Evolutionary conservation across 1,284 basidiomycete species (phyloP).

Genomic region (Leccinum fallax): DNA sequence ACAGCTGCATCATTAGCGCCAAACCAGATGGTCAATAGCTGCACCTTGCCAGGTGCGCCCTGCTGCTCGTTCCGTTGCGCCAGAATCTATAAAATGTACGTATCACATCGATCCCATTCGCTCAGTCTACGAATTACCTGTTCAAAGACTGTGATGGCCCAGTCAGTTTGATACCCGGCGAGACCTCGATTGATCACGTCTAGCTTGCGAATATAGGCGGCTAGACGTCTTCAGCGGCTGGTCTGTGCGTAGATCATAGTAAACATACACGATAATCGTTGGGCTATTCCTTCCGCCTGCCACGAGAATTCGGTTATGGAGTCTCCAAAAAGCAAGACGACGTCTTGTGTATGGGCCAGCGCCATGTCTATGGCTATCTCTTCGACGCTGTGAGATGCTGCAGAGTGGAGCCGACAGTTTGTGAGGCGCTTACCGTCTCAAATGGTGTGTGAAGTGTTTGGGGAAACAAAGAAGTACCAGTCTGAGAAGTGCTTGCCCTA

Average conservation of each 20-base stretch:
- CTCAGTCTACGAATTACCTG: slow-evolving; percentile 49
- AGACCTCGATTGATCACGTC: slow-evolving; percentile 85
- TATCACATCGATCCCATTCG: neutral
- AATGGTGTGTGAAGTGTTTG: neutral
- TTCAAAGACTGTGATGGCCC: slow-evolving; percentile 78
- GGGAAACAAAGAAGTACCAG: too few relatives aligned
- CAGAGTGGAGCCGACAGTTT: neutral
- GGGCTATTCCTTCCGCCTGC: slow-evolving; percentile 60
- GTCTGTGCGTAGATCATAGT: neutral
- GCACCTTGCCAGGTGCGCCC: slow-evolving; percentile 55
- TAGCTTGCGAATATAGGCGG: slow-evolving; percentile 74
- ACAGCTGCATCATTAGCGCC: slow-evolving; percentile 83
- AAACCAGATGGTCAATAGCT: slow-evolving; percentile 84
- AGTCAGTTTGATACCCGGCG: slow-evolving; percentile 83
- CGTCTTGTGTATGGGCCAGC: slow-evolving; percentile 58
- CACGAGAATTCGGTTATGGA: slow-evolving; percentile 72
- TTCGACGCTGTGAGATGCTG: neutral
- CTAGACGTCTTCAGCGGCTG: slow-evolving; percentile 40
- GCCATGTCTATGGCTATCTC: slow-evolving; percentile 46
- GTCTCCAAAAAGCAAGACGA: slow-evolving; percentile 75
- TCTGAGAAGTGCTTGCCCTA: too few relatives aligned
- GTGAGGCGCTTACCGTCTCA: neutral
- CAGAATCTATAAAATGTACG: slow-evolving; percentile 46
- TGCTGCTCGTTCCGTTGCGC: slow-evolving; percentile 53
- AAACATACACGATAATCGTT: slow-evolving; percentile 60